Conservation (phyloP, 352 stramenopile genomes). For the Globisporangium carolinianum region DNA sequence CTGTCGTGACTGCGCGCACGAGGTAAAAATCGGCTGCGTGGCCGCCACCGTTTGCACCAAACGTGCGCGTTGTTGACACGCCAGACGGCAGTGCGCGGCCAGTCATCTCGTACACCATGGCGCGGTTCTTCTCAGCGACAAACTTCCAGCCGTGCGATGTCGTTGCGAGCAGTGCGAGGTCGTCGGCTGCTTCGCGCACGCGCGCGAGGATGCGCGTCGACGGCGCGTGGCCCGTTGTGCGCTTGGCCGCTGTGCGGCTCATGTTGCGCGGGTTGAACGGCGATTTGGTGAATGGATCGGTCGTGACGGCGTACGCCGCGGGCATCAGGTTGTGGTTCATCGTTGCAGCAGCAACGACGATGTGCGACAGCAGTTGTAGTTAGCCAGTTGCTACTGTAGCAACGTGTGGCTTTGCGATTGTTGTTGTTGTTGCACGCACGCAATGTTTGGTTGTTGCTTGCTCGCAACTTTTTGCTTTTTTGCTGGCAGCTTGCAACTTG, state of each 20-base stretch:
- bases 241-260: slow-evolving; percentile 38
- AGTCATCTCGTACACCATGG: slow-evolving; percentile 57
- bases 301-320: slow-evolving; percentile 5
- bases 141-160: slow-evolving; percentile 41
- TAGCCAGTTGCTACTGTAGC: no score
- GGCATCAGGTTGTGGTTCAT: slow-evolving; percentile 12
- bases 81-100: slow-evolving; percentile 35
- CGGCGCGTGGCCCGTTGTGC: slow-evolving; percentile 45
- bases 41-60: slow-evolving; percentile 29
- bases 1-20: slow-evolving; percentile 52
- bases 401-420: no score
- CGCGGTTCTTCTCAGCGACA: slow-evolving; percentile 37
- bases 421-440: no score
- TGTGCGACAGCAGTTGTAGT: no score
- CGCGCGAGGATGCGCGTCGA: slow-evolving; percentile 54
- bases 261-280: slow-evolving; percentile 30
- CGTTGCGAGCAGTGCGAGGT: slow-evolving; percentile 45
- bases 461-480: no score
- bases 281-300: slow-evolving; percentile 35
- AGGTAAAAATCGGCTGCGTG: slow-evolving; percentile 59
- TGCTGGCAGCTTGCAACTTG: no score
- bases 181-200: slow-evolving; percentile 45
- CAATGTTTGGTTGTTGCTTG: no score
- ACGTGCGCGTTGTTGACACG: slow-evolving; percentile 36
- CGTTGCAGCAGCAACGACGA: not conserved